Conservation (phyloP, 2,329 filamentous ascomycete species). For the Alternaria consortialis region DNA sequence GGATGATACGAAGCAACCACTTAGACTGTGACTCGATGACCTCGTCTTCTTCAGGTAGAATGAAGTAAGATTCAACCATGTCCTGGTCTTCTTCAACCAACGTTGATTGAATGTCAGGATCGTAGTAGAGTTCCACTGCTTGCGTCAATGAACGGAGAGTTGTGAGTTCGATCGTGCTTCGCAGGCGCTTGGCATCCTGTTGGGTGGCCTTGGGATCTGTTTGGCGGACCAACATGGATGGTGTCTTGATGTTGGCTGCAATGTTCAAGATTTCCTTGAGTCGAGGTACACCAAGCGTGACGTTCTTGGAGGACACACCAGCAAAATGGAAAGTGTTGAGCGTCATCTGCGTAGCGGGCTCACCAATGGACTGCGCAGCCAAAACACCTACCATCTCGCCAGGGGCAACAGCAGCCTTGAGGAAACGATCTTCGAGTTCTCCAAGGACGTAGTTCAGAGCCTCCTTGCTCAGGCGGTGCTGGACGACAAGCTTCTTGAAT, state of each 20-base stretch:
- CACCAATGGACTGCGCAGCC: slow-evolving; percentile 97
- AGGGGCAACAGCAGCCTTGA: slow-evolving; percentile 83
- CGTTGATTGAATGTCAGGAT: slow-evolving; percentile 86
- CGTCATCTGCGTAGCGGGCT: slow-evolving; percentile 99
- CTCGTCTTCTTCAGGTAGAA: slow-evolving; percentile 81
- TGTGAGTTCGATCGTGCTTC: slow-evolving; percentile 92
- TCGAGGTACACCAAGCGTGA: slow-evolving; percentile 97
- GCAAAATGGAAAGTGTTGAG: slow-evolving; percentile 99
- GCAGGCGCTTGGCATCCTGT: slow-evolving; percentile 83
- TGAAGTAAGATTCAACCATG: slow-evolving; percentile 96
- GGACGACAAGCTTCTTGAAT: slow-evolving; percentile 89
- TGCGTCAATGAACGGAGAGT: slow-evolving; percentile 91
- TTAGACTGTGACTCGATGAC: slow-evolving; percentile 76
- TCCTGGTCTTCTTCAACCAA: slow-evolving; percentile 87
- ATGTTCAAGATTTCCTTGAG: slow-evolving; percentile 99
- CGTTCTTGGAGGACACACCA: slow-evolving; percentile 99
- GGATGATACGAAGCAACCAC: slow-evolving; percentile 92
- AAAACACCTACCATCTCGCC: slow-evolving; percentile 99
- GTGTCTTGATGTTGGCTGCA: slow-evolving; percentile 97
- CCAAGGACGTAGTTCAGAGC: slow-evolving; percentile 93
- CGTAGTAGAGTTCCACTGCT: slow-evolving; percentile 95
- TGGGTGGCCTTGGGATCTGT: slow-evolving; percentile 69
- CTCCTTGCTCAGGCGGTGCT: slow-evolving; percentile 86
- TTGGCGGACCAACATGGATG: slow-evolving; percentile 93
- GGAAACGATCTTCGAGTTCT: slow-evolving; percentile 88